These are phyloP conservation scores for Solanum dulcamara DNA, from an alignment of 257 asterid genomes.

Conservation along the genomic window DNA sequence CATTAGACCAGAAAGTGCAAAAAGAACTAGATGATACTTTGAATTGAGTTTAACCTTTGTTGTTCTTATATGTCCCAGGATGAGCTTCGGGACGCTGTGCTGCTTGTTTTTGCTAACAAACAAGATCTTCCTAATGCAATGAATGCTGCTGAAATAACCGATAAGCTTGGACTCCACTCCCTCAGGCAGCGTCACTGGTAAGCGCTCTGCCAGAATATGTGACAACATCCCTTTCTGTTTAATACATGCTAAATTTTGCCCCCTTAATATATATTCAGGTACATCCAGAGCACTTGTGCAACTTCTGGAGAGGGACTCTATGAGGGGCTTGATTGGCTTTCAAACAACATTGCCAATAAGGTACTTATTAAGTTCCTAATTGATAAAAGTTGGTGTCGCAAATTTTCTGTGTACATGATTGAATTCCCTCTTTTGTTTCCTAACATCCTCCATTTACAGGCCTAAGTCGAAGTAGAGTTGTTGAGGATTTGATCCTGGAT, in stretches of 20 bases:
- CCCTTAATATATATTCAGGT: background rate
- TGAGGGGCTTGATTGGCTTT: background rate
- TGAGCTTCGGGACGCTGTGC: slow-evolving; percentile 61
- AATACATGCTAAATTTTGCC: background rate
- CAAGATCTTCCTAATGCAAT: slow-evolving; percentile 96
- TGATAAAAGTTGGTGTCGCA: background rate
- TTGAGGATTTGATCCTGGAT: background rate
- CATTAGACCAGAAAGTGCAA: background rate
- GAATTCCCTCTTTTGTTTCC: background rate
- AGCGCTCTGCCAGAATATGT: background rate
- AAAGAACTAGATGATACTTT: background rate
- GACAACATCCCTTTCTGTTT: background rate
- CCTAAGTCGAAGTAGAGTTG: background rate
- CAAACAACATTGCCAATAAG: background rate
- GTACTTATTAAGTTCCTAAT: background rate
- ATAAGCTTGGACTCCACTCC: slow-evolving; percentile 85
- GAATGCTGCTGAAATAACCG: slow-evolving; percentile 92
- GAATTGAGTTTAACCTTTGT: background rate
- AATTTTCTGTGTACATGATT: background rate
- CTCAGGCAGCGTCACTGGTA: slow-evolving; percentile 95
- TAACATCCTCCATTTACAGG: background rate
- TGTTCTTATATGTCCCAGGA: background rate
- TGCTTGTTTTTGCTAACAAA: slow-evolving; percentile 85
- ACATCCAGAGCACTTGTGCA: slow-evolving; percentile 1
- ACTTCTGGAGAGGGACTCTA: background rate